Conservation (phyloP, 805 yeast species). For the Naumovozyma baii region DNA sequence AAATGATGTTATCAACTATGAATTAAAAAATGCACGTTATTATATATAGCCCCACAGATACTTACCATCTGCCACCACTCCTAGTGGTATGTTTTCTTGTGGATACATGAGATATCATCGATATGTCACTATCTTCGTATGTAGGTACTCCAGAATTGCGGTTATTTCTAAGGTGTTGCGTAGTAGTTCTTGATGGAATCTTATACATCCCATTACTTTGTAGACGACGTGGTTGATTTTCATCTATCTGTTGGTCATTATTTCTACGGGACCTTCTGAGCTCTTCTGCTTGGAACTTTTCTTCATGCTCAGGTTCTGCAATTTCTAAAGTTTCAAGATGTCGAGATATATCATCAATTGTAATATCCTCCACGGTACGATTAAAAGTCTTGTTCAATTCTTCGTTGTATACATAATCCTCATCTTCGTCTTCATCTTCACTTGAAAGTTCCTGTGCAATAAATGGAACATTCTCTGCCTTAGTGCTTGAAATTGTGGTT, state of each 20-base stretch:
- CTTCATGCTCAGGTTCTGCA: constrained; percentile 12
- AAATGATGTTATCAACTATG: constrained; percentile 4
- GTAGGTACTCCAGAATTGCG: constrained; percentile 15
- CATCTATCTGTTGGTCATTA: background rate
- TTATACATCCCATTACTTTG: constrained; percentile 17
- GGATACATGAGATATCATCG: constrained; percentile 30
- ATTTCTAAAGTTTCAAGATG: constrained; percentile 30
- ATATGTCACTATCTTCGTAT: constrained; percentile 29
- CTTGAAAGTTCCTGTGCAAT: constrained; percentile 22
- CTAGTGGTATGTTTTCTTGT: constrained; percentile 26
- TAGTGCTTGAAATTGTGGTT: background rate
- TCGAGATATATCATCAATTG: constrained; percentile 31
- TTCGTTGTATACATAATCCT: constrained; percentile 30
- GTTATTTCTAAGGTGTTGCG: constrained; percentile 19
- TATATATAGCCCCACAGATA: background rate
- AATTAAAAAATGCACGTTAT: constrained; percentile 6
- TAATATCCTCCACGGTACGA: constrained; percentile 31
- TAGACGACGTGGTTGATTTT: constrained; percentile 3
- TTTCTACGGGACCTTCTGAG: constrained; percentile 1
- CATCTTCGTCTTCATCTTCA: constrained; percentile 30
- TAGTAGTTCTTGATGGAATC: constrained; percentile 23
- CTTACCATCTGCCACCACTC: constrained; percentile 25
- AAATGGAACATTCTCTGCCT: constrained; percentile 20
- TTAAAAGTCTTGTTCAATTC: constrained; percentile 31
- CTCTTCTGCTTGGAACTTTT: background rate